Base-by-base conservation (phyloP, 371 early-diverging fungal species). In the Dentiscutata heterogama region DNA sequence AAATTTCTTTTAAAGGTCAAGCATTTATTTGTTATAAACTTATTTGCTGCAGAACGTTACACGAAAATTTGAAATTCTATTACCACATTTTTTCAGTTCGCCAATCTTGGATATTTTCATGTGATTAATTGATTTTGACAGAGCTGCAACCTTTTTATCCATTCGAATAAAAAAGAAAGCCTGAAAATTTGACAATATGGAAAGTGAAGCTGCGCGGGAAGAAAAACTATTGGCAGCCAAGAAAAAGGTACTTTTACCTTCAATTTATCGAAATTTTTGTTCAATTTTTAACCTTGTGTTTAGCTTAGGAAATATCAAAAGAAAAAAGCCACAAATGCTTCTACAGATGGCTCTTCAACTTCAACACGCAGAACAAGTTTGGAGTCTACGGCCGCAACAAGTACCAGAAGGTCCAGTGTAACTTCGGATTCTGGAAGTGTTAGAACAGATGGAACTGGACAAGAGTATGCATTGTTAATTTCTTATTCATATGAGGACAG, bases 261-360 rank as follows among this genome's bases (percentile, higher is more conserved):
- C 31, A 13, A 65, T 78, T 64, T 25, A 25, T 46, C 46, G 10
- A n/a, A n/a, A 39, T 4, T 50, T 27, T 16, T 2, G 13, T 16
- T 25, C 13, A 58, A 46, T 2, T 22, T n/a, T n/a, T 78, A 25
- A 14, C 10, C 5, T 25, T 42, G 4, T 64, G 13, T 78, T 14
- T 54, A 79, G 79, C 10, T 79, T 7, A 79, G 53, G 61, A 79
- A 79, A 53, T 67, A 29, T 79, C 68, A 79, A 53, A 79, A 79
- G 54, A 78, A 78, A 50, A 79, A 79, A 50, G 67, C 65, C n/a
- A 60, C 53, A 61, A 50, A 39, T 6, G 11, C 11, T 7, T 27
- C 58, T 3, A 25, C 63, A 3, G 60, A 58, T 10, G 50, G 25
- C 31, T 67, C 79, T 14, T n/a, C 67, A 16, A 35, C 20, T 6